Conservation (phyloP, 305 asterid species). For the Solanum hybrid region DNA sequence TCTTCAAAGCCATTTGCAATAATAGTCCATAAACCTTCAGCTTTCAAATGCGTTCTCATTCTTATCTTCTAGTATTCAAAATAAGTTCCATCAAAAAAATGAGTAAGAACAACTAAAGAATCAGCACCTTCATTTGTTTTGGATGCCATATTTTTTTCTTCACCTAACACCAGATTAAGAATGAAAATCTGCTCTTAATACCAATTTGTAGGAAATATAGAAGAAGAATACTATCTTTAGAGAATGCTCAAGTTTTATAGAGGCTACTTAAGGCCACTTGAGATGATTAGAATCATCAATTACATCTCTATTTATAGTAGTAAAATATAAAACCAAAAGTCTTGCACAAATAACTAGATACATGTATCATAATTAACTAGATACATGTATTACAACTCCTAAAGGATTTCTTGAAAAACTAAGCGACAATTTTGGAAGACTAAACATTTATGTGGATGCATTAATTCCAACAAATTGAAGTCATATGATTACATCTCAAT, state of each 20-base stretch:
- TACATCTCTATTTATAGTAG: background rate
- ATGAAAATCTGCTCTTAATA: background rate
- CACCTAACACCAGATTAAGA: background rate
- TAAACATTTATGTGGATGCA: background rate
- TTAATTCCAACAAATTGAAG: background rate
- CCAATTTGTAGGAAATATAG: background rate
- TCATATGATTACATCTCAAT: background rate
- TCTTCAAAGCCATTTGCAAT: background rate
- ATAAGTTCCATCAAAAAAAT: background rate
- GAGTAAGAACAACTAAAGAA: background rate
- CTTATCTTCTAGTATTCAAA: background rate
- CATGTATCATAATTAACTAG: too few relatives aligned
- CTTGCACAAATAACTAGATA: background rate
- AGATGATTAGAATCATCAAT: background rate
- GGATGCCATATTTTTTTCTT: background rate
- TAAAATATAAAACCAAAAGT: background rate
- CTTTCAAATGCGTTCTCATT: background rate
- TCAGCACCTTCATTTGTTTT: background rate
- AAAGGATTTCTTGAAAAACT: background rate
- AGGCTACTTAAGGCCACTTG: background rate
- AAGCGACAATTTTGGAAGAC: background rate
- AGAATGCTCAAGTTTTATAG: background rate
- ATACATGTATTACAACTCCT: background rate
- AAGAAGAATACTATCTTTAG: background rate
- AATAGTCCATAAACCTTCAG: background rate